phyloP scores from a whole-genome alignment of 1,284 basidiomycete genomes.

The Boletus holoroseus region DNA sequence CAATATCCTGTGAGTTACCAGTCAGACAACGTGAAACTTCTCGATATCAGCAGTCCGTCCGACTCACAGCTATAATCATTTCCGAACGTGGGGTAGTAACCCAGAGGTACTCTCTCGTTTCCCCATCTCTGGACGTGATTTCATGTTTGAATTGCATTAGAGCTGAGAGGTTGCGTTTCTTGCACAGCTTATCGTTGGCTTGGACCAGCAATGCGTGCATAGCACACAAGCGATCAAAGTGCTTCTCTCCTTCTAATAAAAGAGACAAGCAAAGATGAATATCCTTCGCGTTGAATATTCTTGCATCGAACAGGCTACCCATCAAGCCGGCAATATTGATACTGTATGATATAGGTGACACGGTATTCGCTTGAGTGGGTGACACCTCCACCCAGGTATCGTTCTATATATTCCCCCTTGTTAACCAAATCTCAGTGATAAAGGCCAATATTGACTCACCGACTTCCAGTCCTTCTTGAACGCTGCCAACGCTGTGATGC shows the following conservation, averaged over 20 bases:
- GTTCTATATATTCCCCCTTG: constrained; percentile 13
- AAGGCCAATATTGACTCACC: constrained; percentile 14
- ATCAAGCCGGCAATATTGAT: constrained; percentile 33
- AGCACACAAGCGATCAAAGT: constrained; percentile 25
- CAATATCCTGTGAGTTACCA: constrained; percentile 24
- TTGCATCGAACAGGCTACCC: constrained; percentile 30
- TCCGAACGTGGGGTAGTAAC: constrained; percentile 11
- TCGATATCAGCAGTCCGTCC: background rate
- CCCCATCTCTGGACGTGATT: constrained; percentile 9
- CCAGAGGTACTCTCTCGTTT: constrained; percentile 25
- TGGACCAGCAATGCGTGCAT: constrained; percentile 29
- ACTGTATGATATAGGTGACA: constrained; percentile 11
- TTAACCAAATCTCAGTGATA: background rate
- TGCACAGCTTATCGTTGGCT: constrained; percentile 34
- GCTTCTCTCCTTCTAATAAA: constrained; percentile 19
- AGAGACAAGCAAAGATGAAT: constrained; percentile 27
- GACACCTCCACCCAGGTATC: constrained; percentile 7
- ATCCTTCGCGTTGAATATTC: constrained; percentile 25
- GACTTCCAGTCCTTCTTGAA: constrained; percentile 25
- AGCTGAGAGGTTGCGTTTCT: constrained; percentile 20
- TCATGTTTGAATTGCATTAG: constrained; percentile 16
- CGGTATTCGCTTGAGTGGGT: background rate
- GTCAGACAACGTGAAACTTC: background rate
- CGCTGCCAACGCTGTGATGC: constrained; percentile 14
- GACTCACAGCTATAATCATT: constrained; percentile 22